These are phyloP conservation scores for Neurospora sp. DNA, from an alignment of 495 filamentous ascomycete species.

Conservation along the genomic window DNA sequence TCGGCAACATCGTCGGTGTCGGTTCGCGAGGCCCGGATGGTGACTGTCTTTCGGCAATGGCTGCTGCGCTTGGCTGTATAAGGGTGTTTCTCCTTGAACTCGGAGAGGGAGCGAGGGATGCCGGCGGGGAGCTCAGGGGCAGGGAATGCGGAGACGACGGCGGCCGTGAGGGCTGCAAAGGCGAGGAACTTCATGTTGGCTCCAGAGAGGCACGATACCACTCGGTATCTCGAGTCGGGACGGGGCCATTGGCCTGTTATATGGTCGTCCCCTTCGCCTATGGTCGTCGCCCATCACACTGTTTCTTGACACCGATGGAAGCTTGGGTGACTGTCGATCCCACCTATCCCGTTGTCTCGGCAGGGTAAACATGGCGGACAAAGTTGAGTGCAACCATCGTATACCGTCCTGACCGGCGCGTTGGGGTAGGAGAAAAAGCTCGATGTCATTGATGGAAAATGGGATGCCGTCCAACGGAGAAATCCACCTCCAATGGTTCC, in stretches of 20 bases:
- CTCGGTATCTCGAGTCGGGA: background rate
- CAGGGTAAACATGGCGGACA: background rate
- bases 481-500: background rate
- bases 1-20: slow-evolving; percentile 44
- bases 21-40: slow-evolving; percentile 39
- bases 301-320: background rate
- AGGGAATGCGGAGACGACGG: slow-evolving; percentile 1
- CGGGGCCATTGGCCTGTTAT: background rate
- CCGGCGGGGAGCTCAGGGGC: slow-evolving; percentile 13
- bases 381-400: background rate
- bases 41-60: slow-evolving; percentile 30
- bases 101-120: slow-evolving; percentile 19
- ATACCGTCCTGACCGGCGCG: background rate
- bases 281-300: background rate
- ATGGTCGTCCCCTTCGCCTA: background rate
- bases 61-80: slow-evolving; percentile 3
- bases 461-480: slow-evolving; percentile 6
- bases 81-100: slow-evolving; percentile 23
- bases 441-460: slow-evolving; percentile 9
- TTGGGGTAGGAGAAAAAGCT: background rate
- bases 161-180: slow-evolving; percentile 10
- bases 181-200: slow-evolving; percentile 7
- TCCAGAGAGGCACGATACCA: background rate
- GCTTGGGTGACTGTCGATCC: background rate
- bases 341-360: background rate